Percentiles rank a stretch among this genome's conserved stretches.
These are phyloP conservation scores for Gaertneriomyces sp. DNA, from an alignment of 192 early-diverging fungal genomes.

Conservation along the genomic window DNA sequence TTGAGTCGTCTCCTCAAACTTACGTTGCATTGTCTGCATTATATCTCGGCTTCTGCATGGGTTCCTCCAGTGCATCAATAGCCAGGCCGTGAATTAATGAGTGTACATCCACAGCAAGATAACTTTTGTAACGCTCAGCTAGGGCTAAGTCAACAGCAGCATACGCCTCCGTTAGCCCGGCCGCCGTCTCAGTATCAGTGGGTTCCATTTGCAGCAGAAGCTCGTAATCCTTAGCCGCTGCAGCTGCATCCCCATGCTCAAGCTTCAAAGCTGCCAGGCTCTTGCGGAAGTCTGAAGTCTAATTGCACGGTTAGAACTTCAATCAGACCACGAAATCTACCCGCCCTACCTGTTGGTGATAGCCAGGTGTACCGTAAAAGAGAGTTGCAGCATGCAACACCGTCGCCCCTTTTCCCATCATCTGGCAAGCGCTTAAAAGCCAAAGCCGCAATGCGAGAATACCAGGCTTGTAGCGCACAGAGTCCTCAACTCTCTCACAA, in stretches of 20 bases:
- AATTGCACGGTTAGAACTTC: too few relatives aligned
- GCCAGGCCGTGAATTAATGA: conserved; percentile 29
- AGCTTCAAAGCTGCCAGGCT: conserved; percentile 62
- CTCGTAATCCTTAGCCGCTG: conserved; percentile 68
- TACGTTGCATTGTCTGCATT: background rate
- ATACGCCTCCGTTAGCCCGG: conserved; percentile 64
- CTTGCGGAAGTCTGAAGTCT: too few relatives aligned
- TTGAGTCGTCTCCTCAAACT: conserved; percentile 39
- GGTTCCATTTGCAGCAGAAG: conserved; percentile 65
- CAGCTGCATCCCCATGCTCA: conserved; percentile 50
- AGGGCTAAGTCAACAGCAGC: conserved; percentile 54
- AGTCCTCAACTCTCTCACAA: conserved; percentile 35
- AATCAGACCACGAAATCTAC: too few relatives aligned
- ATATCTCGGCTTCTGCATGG: too few relatives aligned
- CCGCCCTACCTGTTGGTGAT: too few relatives aligned
- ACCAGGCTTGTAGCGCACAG: conserved; percentile 51
- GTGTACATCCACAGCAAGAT: conserved; percentile 20
- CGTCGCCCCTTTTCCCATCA: too few relatives aligned
- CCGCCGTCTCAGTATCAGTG: conserved; percentile 57
- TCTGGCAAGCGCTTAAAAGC: conserved; percentile 33
- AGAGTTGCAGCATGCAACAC: too few relatives aligned
- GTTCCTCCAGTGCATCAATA: conserved; percentile 49
- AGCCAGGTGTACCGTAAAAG: too few relatives aligned
- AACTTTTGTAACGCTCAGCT: conserved; percentile 62
- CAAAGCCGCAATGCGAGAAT: conserved; percentile 68